Evolutionary conservation across 1,284 basidiomycete genomes (phyloP).

Genomic region (Ceratobasidium sp.): DNA sequence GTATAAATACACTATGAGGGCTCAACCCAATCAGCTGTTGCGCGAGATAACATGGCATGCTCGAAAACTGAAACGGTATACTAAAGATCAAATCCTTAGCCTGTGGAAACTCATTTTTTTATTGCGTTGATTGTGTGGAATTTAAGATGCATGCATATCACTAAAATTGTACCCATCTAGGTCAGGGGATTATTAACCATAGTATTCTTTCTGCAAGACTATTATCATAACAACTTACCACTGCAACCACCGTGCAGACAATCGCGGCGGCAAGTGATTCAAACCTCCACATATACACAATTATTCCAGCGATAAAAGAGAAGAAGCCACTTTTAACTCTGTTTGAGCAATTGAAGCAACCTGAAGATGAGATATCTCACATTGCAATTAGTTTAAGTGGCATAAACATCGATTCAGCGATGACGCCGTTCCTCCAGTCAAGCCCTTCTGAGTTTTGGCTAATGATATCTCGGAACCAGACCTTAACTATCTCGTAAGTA

Average conservation of each 20-base stretch:
- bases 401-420: background rate
- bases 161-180: background rate
- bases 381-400: background rate
- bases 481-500: background rate
- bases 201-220: background rate
- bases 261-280: background rate
- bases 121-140: background rate
- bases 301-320: conserved; percentile 5
- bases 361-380: background rate
- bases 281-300: conserved; percentile 14
- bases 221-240: background rate
- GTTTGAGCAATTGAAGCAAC: background rate
- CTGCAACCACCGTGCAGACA: conserved; percentile 1
- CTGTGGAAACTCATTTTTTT: background rate
- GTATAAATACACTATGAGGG: no score
- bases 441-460: background rate
- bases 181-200: background rate
- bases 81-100: background rate
- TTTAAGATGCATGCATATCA: conserved; percentile 5
- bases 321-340: background rate
- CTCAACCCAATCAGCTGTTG: no score
- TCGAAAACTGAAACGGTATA: no score
- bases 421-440: background rate
- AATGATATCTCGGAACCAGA: background rate
- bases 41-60: no score